A percentile compares a stretch with the other conserved stretches of the same genome.
Evolutionary conservation across 1,284 basidiomycete species (phyloP).

Genomic region (Leccinum griseonigrum): DNA sequence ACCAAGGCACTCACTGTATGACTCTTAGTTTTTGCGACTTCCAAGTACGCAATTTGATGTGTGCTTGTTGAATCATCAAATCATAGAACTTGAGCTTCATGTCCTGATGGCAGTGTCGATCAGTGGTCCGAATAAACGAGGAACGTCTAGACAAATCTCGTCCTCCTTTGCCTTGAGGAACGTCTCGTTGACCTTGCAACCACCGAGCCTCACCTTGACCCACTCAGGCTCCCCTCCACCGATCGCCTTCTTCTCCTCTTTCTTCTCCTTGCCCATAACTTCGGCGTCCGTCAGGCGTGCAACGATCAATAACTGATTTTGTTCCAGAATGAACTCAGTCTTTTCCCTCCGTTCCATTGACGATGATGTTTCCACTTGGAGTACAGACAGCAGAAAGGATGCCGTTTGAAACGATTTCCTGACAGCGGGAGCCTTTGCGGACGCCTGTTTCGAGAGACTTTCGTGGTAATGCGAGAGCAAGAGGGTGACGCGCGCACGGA

Average conservation of each 20-base stretch:
- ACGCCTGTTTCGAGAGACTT: conserved; percentile 46
- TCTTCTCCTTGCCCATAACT: conserved; percentile 47
- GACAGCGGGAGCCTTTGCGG: conserved; percentile 42
- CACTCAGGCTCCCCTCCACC: conserved; percentile 82
- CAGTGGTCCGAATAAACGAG: not conserved
- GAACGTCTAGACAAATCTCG: conserved; percentile 54
- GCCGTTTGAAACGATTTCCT: conserved; percentile 77
- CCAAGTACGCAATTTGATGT: conserved; percentile 83
- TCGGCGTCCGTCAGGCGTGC: conserved; percentile 69
- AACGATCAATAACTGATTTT: conserved; percentile 88
- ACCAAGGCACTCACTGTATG: conserved; percentile 55
- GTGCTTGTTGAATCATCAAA: conserved; percentile 92
- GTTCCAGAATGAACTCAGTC: conserved; percentile 97
- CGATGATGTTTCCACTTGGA: conserved; percentile 98
- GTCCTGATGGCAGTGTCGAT: conserved; percentile 54
- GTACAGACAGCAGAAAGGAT: conserved; percentile 88
- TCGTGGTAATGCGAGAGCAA: conserved; percentile 85
- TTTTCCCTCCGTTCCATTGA: conserved; percentile 98
- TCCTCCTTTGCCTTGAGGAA: conserved; percentile 90
- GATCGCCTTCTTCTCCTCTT: conserved; percentile 57
- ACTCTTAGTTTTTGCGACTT: conserved; percentile 93
- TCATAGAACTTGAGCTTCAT: conserved; percentile 96
- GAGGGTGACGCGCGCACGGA: conserved; percentile 90
- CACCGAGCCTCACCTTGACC: conserved; percentile 88
- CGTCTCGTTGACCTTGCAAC: conserved; percentile 92